These are phyloP conservation scores for Coniophora puteana DNA, from an alignment of 1,284 basidiomycete species.

Conservation along the genomic window DNA sequence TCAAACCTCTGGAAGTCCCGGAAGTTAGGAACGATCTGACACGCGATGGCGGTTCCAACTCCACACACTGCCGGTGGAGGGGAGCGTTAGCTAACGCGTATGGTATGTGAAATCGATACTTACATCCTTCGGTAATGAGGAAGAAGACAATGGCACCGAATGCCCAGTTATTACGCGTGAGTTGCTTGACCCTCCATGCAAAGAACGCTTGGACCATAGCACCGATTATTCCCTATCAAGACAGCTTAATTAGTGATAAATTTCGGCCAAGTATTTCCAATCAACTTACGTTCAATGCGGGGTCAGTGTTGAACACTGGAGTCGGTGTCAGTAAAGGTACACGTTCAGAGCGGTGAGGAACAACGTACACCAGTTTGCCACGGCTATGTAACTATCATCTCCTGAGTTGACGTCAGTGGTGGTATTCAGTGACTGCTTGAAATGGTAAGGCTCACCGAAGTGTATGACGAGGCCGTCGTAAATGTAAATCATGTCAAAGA, in stretches of 20 bases:
- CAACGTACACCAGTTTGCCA: slow-evolving; percentile 32
- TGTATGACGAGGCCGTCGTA: slow-evolving; percentile 32
- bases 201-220: slow-evolving; percentile 34
- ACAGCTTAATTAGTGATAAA: background rate
- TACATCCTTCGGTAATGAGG: slow-evolving; percentile 21
- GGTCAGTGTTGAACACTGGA: slow-evolving; percentile 32
- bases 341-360: background rate
- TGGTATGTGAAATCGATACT: too few species aligned
- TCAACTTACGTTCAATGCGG: slow-evolving; percentile 33
- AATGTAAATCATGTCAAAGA: slow-evolving; percentile 30
- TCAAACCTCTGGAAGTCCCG: slow-evolving; percentile 18
- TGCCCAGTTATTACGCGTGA: slow-evolving; percentile 25
- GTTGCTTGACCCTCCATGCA: slow-evolving; percentile 32
- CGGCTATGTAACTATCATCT: slow-evolving; percentile 23
- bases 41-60: slow-evolving; percentile 18
- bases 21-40: slow-evolving; percentile 15
- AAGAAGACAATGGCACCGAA: slow-evolving; percentile 22
- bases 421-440: background rate
- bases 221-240: slow-evolving; percentile 31
- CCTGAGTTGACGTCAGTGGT: slow-evolving; percentile 15
- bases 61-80: too few species aligned
- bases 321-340: background rate
- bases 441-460: slow-evolving; percentile 25
- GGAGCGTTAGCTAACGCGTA: too few species aligned
- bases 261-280: slow-evolving; percentile 15